A percentile compares a stretch with the other conserved stretches of the same genome.
Conservation (phyloP, 2,329 filamentous ascomycete species). For the Trichoderma sp. region DNA sequence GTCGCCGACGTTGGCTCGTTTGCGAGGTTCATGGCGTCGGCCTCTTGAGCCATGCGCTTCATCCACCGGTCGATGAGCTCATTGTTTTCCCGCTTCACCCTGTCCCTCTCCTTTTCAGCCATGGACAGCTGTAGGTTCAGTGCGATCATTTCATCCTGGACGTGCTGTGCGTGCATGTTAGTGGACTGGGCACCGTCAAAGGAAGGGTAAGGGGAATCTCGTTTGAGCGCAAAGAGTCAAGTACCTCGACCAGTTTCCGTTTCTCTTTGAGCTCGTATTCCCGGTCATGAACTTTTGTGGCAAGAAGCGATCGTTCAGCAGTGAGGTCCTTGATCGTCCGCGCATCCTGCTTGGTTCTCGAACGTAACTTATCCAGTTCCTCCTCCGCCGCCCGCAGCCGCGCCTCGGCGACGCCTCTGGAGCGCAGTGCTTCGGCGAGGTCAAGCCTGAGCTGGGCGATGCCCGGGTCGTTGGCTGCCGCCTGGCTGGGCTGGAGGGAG, state of each 20-base stretch:
- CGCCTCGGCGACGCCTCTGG: constrained; percentile 67
- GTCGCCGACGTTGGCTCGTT: constrained; percentile 52
- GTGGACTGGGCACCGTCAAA: background rate
- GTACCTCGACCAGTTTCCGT: constrained; percentile 75
- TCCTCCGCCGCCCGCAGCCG: constrained; percentile 64
- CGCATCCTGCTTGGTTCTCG: constrained; percentile 60
- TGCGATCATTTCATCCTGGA: constrained; percentile 91
- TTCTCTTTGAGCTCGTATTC: constrained; percentile 87
- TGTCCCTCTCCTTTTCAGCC: constrained; percentile 73
- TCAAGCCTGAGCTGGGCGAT: constrained; percentile 64
- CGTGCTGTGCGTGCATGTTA: constrained; percentile 54
- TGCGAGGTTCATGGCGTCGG: constrained; percentile 78
- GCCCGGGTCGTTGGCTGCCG: constrained; percentile 39
- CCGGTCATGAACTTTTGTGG: constrained; percentile 71
- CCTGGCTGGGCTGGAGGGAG: constrained; percentile 29
- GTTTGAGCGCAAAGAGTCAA: constrained; percentile 4
- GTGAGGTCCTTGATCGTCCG: constrained; percentile 64
- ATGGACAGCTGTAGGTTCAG: constrained; percentile 86
- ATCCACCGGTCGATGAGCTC: constrained; percentile 92
- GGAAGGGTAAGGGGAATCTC: too few relatives aligned
- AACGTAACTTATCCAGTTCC: constrained; percentile 66
- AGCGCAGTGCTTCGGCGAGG: constrained; percentile 74
- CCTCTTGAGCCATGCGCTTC: constrained; percentile 81
- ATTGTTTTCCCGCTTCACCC: constrained; percentile 79
- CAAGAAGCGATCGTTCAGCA: constrained; percentile 62